Conservation (phyloP, 2,329 filamentous ascomycete genomes). For the Tolypocladium ovalisporum region DNA sequence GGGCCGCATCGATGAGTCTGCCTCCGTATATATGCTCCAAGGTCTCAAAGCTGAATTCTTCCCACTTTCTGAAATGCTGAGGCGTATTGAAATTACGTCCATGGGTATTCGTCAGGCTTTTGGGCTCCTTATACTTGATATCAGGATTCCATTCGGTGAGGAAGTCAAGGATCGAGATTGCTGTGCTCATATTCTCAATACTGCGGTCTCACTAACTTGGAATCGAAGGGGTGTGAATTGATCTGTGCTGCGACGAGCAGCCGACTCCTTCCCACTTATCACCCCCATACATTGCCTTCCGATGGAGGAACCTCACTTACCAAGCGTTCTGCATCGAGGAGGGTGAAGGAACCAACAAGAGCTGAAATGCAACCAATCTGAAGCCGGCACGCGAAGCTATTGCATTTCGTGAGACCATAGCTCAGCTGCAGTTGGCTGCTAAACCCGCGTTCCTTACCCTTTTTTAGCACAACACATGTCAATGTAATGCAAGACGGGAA, state of each 20-base stretch:
- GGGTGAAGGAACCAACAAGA: neutral
- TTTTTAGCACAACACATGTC: neutral
- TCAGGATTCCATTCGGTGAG: neutral
- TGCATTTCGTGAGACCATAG: neutral
- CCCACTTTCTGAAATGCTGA: neutral
- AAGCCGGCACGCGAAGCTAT: neutral
- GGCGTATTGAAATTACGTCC: neutral
- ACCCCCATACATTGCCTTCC: too few relatives aligned
- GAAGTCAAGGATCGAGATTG: neutral
- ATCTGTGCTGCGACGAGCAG: neutral
- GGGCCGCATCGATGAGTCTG: neutral
- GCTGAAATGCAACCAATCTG: neutral
- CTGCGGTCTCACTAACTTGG: neutral
- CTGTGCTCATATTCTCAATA: neutral
- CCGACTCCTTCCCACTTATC: neutral
- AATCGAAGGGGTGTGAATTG: neutral
- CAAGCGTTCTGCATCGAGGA: neutral
- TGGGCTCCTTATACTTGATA: neutral
- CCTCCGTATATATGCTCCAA: neutral
- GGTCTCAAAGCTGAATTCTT: neutral
- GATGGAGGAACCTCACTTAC: neutral
- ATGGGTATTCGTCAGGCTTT: neutral
- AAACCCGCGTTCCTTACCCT: neutral
- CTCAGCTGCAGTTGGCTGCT: neutral
- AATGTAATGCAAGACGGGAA: neutral